Conservation (phyloP, 2,329 filamentous ascomycete genomes). For the Ophiostoma sp. region DNA sequence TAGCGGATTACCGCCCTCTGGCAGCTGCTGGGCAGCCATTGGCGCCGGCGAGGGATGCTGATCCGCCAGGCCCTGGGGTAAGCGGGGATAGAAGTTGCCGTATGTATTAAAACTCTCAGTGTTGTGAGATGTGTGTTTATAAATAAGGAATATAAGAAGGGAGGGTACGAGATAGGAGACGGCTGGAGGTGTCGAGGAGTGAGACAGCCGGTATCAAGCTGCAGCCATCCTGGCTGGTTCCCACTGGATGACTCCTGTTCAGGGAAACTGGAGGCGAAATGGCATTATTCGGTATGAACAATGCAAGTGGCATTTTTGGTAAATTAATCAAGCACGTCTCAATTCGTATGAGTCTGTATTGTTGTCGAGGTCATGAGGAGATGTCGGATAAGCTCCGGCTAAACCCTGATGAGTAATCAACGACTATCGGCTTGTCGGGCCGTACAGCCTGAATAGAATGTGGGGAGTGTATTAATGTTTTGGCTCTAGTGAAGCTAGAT, state of each 20-base stretch:
- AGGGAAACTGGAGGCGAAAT: background rate
- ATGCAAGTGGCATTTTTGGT: background rate
- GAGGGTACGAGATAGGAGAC: background rate
- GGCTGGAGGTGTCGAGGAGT: background rate
- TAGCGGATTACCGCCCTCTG: constrained; percentile 7
- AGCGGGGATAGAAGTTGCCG: background rate
- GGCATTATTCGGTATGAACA: background rate
- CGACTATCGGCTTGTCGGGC: background rate
- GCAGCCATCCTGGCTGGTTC: background rate
- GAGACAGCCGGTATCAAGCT: background rate
- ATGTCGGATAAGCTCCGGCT: background rate
- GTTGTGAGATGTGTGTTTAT: background rate
- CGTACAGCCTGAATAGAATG: background rate
- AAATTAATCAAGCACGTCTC: background rate
- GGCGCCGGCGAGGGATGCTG: background rate
- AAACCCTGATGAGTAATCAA: background rate
- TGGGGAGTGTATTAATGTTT: background rate
- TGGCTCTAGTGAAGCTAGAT: background rate
- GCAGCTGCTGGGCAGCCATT: constrained; percentile 1
- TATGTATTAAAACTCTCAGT: background rate
- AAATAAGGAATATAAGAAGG: background rate
- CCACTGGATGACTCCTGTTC: background rate
- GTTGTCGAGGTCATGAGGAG: constrained; percentile 1
- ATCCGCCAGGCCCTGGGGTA: background rate
- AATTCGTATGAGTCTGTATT: background rate